These are phyloP conservation scores for Diutina rugosa DNA, from an alignment of 1,139 yeast genomes.

Conservation along the genomic window DNA sequence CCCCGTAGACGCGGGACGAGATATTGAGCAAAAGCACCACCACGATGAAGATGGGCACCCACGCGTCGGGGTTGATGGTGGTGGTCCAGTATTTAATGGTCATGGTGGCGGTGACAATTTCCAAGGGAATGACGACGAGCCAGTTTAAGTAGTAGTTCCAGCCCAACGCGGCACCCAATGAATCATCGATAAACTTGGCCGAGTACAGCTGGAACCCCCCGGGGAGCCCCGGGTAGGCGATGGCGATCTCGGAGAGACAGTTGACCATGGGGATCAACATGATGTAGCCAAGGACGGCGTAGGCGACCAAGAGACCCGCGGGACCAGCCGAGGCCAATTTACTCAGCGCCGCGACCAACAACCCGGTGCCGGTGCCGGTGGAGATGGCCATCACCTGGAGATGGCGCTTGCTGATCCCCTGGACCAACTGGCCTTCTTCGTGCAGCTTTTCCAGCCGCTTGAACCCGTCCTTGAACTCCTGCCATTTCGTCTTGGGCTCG, in stretches of 20 bases:
- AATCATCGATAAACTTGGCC: conserved; percentile 20
- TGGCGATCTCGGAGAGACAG: conserved; percentile 22
- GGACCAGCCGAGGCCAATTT: conserved; percentile 23
- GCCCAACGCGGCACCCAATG: conserved; percentile 23
- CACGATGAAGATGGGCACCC: conserved; percentile 25
- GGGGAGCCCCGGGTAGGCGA: conserved; percentile 18
- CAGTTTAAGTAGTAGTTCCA: conserved; percentile 26
- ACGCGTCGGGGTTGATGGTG: conserved; percentile 22
- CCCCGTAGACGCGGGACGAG: conserved; percentile 33
- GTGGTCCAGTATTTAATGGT: conserved; percentile 27
- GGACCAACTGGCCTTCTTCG: background rate
- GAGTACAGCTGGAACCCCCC: conserved; percentile 25
- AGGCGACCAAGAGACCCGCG: conserved; percentile 19
- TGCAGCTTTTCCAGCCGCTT: background rate
- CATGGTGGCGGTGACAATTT: conserved; percentile 23
- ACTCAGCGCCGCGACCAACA: conserved; percentile 22
- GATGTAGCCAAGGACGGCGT: conserved; percentile 16
- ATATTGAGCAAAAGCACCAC: conserved; percentile 20
- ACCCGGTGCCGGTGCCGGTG: conserved; percentile 25
- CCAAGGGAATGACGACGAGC: conserved; percentile 21
- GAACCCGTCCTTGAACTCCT: conserved; percentile 8
- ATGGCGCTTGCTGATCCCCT: conserved; percentile 8
- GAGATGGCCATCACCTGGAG: conserved; percentile 21
- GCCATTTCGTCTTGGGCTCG: background rate
- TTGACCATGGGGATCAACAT: conserved; percentile 26